Conservation (phyloP, 768 basidiomycete genomes). For the Pholiota microspora region DNA sequence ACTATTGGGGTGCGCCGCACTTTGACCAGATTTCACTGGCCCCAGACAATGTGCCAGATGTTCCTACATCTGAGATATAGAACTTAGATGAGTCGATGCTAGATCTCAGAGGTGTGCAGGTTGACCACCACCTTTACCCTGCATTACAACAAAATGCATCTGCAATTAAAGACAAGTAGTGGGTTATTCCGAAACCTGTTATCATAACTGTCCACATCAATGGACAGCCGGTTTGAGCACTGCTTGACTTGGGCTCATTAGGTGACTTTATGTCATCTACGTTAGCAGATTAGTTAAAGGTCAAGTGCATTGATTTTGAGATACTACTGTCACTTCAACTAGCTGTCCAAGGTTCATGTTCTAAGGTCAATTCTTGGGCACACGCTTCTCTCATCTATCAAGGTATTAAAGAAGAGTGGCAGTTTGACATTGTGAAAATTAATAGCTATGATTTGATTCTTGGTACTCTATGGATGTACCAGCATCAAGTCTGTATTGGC, state of each 20-base stretch:
- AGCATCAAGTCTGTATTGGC: slow-evolving; percentile 27
- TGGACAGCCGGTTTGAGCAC: not conserved
- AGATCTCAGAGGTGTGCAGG: not conserved
- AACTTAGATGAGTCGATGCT: not conserved
- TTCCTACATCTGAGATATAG: no score
- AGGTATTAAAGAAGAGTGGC: slow-evolving; percentile 18
- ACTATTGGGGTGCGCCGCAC: no score
- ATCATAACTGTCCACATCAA: not conserved
- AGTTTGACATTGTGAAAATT: not conserved
- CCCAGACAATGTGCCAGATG: not conserved
- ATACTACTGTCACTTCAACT: not conserved
- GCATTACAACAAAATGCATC: not conserved
- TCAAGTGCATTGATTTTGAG: not conserved
- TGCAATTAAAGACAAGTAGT: not conserved
- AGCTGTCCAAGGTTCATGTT: slow-evolving; percentile 29
- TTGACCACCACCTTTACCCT: not conserved
- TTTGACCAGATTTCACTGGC: no score
- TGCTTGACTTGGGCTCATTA: not conserved
- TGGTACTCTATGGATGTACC: slow-evolving; percentile 14
- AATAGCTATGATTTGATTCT: not conserved
- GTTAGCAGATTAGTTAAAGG: not conserved
- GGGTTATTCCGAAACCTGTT: not conserved
- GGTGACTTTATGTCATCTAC: slow-evolving; percentile 2
- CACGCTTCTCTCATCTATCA: slow-evolving; percentile 30
- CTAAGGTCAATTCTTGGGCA: slow-evolving; percentile 29